These are phyloP conservation scores for Termitomyces sp. DNA, from an alignment of 768 basidiomycete genomes.

Conservation along the genomic window DNA sequence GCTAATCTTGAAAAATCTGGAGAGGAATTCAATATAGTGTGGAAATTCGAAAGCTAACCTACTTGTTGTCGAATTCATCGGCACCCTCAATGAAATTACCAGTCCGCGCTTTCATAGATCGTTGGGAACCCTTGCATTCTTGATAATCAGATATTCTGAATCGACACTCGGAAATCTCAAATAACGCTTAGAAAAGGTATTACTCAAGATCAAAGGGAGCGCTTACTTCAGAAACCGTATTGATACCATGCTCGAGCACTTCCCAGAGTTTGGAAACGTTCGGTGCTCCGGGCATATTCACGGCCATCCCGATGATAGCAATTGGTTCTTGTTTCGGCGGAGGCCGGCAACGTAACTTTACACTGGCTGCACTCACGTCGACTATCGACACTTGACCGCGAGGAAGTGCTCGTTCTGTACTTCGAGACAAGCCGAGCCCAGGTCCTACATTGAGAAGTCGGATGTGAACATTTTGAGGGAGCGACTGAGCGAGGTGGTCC, in stretches of 20 bases:
- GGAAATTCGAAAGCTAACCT: not conserved
- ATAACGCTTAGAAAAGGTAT: constrained; percentile 1
- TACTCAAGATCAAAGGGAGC: not conserved
- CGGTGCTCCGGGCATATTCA: constrained; percentile 50
- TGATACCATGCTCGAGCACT: constrained; percentile 47
- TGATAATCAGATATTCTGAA: constrained; percentile 42
- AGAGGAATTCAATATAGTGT: not conserved
- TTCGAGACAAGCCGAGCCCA: constrained; percentile 32
- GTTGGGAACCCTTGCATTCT: constrained; percentile 23
- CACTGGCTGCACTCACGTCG: constrained; percentile 16
- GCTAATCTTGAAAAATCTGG: constrained; percentile 62
- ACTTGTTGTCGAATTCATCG: constrained; percentile 58
- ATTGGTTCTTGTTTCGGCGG: constrained; percentile 41
- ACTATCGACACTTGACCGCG: constrained; percentile 11
- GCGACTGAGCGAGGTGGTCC: constrained; percentile 18
- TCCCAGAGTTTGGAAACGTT: constrained; percentile 49
- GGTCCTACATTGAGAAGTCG: constrained; percentile 46
- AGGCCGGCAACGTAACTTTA: not conserved
- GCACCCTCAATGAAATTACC: constrained; percentile 61
- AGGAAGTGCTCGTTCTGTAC: constrained; percentile 29
- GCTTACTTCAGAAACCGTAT: constrained; percentile 51
- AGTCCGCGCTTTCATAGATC: constrained; percentile 42
- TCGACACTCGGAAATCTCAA: constrained; percentile 56
- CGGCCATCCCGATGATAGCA: constrained; percentile 70
- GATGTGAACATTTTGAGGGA: constrained; percentile 19